Evolutionary conservation across 2,329 filamentous ascomycete species (phyloP).

Genomic region (Epichloe bromicola): DNA sequence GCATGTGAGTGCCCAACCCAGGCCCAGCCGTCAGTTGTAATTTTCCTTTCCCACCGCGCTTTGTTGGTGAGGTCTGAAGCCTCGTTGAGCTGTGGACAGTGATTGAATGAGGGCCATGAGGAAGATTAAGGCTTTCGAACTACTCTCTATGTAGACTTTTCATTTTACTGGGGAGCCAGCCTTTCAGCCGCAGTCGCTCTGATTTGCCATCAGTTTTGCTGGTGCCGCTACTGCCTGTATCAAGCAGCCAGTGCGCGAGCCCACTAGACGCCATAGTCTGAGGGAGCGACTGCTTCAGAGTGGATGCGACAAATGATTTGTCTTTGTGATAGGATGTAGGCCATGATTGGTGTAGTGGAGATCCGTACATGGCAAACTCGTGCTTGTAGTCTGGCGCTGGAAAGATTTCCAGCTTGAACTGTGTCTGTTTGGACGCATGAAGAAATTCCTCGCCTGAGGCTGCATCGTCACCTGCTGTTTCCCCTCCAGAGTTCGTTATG

Average conservation of each 20-base stretch:
- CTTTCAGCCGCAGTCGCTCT: constrained; percentile 11
- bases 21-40: not conserved
- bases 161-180: constrained; percentile 14
- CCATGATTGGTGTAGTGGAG: constrained; percentile 29
- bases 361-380: constrained; percentile 20
- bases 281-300: constrained; percentile 27
- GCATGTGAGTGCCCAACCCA: not conserved
- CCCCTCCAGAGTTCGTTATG: not conserved
- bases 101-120: not conserved
- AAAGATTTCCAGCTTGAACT: constrained; percentile 31
- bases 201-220: not conserved
- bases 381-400: constrained; percentile 27
- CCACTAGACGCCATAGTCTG: constrained; percentile 23
- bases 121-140: not conserved
- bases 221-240: constrained; percentile 8
- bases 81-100: no score
- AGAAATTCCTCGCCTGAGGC: not conserved
- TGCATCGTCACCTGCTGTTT: not conserved
- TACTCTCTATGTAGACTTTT: not conserved
- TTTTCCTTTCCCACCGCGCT: not conserved
- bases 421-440: constrained; percentile 11
- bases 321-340: constrained; percentile 20
- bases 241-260: constrained; percentile 30
- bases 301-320: constrained; percentile 22
- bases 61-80: not conserved